Percentiles rank a stretch among this genome's conserved stretches.
These are phyloP conservation scores for Dissophora globulifera DNA, from an alignment of 192 early-diverging fungal species.

Conservation along the genomic window DNA sequence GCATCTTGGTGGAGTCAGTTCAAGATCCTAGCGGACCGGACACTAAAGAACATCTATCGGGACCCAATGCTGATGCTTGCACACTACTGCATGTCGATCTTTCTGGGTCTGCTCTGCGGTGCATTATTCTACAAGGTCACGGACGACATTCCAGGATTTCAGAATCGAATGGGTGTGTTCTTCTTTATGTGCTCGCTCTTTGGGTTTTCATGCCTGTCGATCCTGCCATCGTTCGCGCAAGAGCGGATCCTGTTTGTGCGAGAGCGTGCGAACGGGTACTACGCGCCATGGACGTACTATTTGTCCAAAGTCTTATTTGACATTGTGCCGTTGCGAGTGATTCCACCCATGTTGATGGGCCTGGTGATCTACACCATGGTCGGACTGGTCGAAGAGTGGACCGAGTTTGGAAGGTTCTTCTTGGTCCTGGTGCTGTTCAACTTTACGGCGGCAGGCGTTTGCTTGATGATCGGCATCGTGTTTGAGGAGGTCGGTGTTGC, in stretches of 20 bases:
- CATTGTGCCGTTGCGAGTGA: slow-evolving; percentile 79
- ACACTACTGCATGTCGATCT: slow-evolving; percentile 35
- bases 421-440: slow-evolving; percentile 87
- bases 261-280: slow-evolving; percentile 78
- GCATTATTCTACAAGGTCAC: slow-evolving; percentile 70
- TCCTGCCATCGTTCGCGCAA: slow-evolving; percentile 68
- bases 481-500: slow-evolving; percentile 75
- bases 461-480: slow-evolving; percentile 77
- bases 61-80: slow-evolving; percentile 36
- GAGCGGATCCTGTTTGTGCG: slow-evolving; percentile 74
- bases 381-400: slow-evolving; percentile 67
- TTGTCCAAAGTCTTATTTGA: slow-evolving; percentile 74
- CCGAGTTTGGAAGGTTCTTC: slow-evolving; percentile 75
- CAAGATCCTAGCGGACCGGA: slow-evolving; percentile 76
- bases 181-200: slow-evolving; percentile 80
- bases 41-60: slow-evolving; percentile 80
- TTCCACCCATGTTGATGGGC: slow-evolving; percentile 82
- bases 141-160: slow-evolving; percentile 73
- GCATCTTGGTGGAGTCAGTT: slow-evolving; percentile 74
- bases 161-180: slow-evolving; percentile 77
- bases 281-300: slow-evolving; percentile 71
- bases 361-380: slow-evolving; percentile 86
- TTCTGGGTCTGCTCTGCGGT: slow-evolving; percentile 58
- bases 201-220: slow-evolving; percentile 74
- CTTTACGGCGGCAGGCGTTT: slow-evolving; percentile 76